Percentiles rank a stretch among this genome's conserved stretches.
These are phyloP conservation scores for Phoma sp. DNA, from an alignment of 2,329 filamentous ascomycete genomes.

Conservation along the genomic window DNA sequence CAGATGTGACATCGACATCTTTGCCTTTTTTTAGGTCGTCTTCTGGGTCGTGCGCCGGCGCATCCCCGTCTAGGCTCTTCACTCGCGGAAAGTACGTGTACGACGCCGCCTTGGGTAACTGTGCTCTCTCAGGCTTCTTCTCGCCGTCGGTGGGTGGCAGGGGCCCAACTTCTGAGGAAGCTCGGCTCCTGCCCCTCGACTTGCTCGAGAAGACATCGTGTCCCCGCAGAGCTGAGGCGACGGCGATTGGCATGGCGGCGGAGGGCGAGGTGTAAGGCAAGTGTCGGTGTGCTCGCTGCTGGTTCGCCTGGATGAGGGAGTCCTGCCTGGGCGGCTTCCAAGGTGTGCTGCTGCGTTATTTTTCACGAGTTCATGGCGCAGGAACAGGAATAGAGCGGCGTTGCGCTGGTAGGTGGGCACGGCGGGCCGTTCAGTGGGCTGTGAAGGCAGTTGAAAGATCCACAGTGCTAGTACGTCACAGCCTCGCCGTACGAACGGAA, in stretches of 20 bases:
- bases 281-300: slow-evolving; percentile 10
- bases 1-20: slow-evolving; percentile 42
- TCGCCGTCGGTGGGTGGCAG: slow-evolving; percentile 26
- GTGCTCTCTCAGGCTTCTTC: slow-evolving; percentile 29
- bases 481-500: slow-evolving; percentile 21
- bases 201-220: slow-evolving; percentile 41
- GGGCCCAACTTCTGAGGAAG: slow-evolving; percentile 40
- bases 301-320: slow-evolving; percentile 6
- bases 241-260: slow-evolving; percentile 42
- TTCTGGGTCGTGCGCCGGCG: slow-evolving; percentile 33
- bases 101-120: slow-evolving; percentile 48
- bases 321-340: slow-evolving; percentile 12
- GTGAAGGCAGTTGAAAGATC: slow-evolving; percentile 18
- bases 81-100: slow-evolving; percentile 51
- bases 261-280: slow-evolving; percentile 8
- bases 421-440: slow-evolving; percentile 26
- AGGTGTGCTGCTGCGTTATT: slow-evolving; percentile 4
- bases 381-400: slow-evolving; percentile 22
- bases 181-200: slow-evolving; percentile 39
- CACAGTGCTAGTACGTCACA: slow-evolving; percentile 33
- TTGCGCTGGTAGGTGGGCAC: slow-evolving; percentile 14
- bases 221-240: slow-evolving; percentile 38
- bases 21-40: slow-evolving; percentile 38
- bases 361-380: slow-evolving; percentile 31
- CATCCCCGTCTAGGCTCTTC: slow-evolving; percentile 44